phyloP scores from a whole-genome alignment of 2,329 filamentous ascomycete genomes.

The Stromatinia cepivora region DNA sequence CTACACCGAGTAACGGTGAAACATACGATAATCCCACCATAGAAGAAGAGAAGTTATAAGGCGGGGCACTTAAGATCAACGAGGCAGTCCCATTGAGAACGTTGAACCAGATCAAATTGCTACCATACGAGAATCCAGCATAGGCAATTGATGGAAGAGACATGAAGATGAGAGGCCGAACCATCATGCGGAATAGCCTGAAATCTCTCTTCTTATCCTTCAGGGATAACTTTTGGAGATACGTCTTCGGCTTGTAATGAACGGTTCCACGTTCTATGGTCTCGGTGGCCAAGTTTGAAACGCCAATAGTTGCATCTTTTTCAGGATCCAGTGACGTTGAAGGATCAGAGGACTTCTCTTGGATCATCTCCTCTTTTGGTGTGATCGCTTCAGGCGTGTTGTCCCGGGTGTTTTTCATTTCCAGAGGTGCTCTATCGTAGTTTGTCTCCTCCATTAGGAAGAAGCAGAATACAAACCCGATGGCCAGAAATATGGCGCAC shows the following conservation, averaged over 20 bases:
- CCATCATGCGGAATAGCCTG: slow-evolving; percentile 38
- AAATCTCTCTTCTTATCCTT: slow-evolving; percentile 36
- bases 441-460: slow-evolving; percentile 62
- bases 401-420: slow-evolving; percentile 19
- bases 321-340: slow-evolving; percentile 27
- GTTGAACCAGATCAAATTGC: slow-evolving; percentile 43
- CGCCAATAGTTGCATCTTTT: slow-evolving; percentile 18
- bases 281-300: not conserved
- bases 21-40: slow-evolving; percentile 42
- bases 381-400: slow-evolving; percentile 25
- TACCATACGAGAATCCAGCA: slow-evolving; percentile 43
- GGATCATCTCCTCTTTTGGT: slow-evolving; percentile 21
- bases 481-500: slow-evolving; percentile 53
- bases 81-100: slow-evolving; percentile 43
- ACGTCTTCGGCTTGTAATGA: slow-evolving; percentile 33
- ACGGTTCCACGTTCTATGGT: slow-evolving; percentile 15
- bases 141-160: slow-evolving; percentile 41
- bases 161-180: slow-evolving; percentile 39
- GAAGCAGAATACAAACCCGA: slow-evolving; percentile 53
- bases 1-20: slow-evolving; percentile 38
- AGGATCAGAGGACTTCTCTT: not conserved
- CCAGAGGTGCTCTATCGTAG: slow-evolving; percentile 33
- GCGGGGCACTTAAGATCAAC: slow-evolving; percentile 39
- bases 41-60: slow-evolving; percentile 42
- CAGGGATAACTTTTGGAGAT: slow-evolving; percentile 35